Conservation (phyloP, 106 monocot genomes). For the Phalaenopsis aphrodite region DNA sequence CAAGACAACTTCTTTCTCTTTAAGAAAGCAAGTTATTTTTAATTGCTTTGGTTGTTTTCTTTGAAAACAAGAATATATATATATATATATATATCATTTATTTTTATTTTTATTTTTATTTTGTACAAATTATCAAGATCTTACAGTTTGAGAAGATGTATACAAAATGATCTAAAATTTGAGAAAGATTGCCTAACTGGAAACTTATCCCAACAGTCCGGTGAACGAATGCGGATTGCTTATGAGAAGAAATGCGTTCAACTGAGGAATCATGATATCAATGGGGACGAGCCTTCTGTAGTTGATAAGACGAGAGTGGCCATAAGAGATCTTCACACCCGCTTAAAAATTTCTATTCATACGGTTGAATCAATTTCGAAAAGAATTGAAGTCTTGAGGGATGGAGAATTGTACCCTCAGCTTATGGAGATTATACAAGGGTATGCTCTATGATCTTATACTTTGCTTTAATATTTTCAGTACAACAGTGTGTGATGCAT, state of each 20-base stretch:
- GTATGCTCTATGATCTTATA: conserved; percentile 25
- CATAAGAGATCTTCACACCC: conserved; percentile 58
- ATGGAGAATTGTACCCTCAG: conserved; percentile 81
- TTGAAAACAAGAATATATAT: neutral
- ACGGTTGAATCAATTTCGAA: conserved; percentile 72
- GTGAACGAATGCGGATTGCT: conserved; percentile 67
- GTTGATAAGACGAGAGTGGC: conserved; percentile 69
- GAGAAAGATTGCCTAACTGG: neutral
- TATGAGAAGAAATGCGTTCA: conserved; percentile 87
- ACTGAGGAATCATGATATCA: conserved; percentile 64
- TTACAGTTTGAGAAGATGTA: neutral
- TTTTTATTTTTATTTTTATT: neutral
- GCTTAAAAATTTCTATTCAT: conserved; percentile 77
- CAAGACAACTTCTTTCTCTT: neutral
- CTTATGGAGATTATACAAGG: conserved; percentile 74
- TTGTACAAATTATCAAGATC: neutral
- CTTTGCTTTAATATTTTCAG: neutral
- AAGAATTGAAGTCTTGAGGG: conserved; percentile 72
- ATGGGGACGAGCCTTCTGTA: conserved; percentile 56
- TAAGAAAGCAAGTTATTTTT: neutral
- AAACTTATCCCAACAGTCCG: conserved; percentile 37
- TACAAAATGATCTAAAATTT: neutral
- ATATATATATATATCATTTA: too few relatives aligned
- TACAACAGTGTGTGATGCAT: neutral
- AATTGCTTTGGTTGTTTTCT: neutral